A percentile compares a stretch with the other conserved stretches of the same genome.
Conservation (phyloP, 768 basidiomycete species). For the Boletellus ananas region DNA sequence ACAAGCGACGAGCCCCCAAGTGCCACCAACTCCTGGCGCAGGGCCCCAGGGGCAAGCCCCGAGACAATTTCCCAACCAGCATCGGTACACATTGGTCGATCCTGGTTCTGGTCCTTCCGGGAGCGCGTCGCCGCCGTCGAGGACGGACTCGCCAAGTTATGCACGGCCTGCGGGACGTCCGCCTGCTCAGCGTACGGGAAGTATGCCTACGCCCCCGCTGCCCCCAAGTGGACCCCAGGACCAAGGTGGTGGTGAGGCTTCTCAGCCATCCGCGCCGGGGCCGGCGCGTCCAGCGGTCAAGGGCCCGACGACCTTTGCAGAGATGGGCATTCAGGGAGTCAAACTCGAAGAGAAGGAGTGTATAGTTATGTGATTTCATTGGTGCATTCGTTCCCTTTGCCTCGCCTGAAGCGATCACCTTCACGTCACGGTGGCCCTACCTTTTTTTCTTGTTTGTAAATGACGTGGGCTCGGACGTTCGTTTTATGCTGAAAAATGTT, state of each 20-base stretch:
- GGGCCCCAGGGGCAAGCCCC: slow-evolving; percentile 2
- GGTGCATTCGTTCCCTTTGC: not conserved
- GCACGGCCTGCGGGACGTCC: slow-evolving; percentile 30
- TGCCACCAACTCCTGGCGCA: slow-evolving; percentile 1
- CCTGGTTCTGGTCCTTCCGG: slow-evolving; percentile 26
- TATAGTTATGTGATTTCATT: slow-evolving; percentile 69
- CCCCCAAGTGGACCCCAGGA: slow-evolving; percentile 5
- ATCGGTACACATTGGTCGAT: slow-evolving; percentile 49
- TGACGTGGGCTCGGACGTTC: too few species aligned
- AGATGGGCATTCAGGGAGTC: slow-evolving; percentile 85
- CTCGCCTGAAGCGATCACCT: not conserved
- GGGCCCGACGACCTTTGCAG: slow-evolving; percentile 79
- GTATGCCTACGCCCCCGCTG: slow-evolving; percentile 13
- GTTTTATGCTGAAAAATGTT: too few species aligned
- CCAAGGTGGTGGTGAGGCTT: not conserved
- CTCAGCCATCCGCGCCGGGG: slow-evolving; percentile 5
- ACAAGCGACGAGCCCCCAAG: not conserved
- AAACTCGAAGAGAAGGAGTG: slow-evolving; percentile 82
- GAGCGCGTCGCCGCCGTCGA: slow-evolving; percentile 10
- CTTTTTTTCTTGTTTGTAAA: not conserved
- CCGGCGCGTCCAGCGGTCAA: slow-evolving; percentile 13
- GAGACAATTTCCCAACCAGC: slow-evolving; percentile 34
- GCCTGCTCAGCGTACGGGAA: slow-evolving; percentile 28
- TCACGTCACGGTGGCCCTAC: too few species aligned
- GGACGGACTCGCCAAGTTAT: slow-evolving; percentile 23